Conservation (phyloP, 1,139 yeast genomes). For the Kurtzmaniella quercitrusa region DNA sequence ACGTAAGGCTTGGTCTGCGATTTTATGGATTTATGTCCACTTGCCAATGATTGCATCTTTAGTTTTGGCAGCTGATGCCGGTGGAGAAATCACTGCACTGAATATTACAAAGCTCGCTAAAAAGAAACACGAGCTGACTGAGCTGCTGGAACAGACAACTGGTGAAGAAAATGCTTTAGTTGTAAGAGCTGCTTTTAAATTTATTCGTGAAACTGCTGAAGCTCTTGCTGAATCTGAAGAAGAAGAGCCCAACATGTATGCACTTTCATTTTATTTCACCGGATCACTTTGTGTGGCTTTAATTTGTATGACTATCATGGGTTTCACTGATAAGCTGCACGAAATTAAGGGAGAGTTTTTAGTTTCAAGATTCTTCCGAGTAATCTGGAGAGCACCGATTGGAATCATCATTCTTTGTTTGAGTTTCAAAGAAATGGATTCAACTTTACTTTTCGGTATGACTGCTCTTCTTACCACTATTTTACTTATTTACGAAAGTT, state of each 20-base stretch:
- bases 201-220: slow-evolving; percentile 3
- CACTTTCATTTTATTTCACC: slow-evolving; percentile 44
- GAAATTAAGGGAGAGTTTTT: slow-evolving; percentile 30
- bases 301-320: slow-evolving; percentile 30
- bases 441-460: slow-evolving; percentile 44
- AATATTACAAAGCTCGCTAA: slow-evolving; percentile 12
- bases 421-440: slow-evolving; percentile 41
- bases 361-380: slow-evolving; percentile 34
- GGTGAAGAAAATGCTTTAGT: slow-evolving; percentile 5
- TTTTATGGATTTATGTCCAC: slow-evolving; percentile 47
- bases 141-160: slow-evolving; percentile 11
- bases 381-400: slow-evolving; percentile 36
- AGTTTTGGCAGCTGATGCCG: slow-evolving; percentile 61
- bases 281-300: slow-evolving; percentile 47
- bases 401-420: slow-evolving; percentile 39
- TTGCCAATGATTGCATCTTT: slow-evolving; percentile 50
- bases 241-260: slow-evolving; percentile 28
- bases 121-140: slow-evolving; percentile 1
- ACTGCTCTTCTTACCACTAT: slow-evolving; percentile 29
- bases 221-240: slow-evolving; percentile 14
- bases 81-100: slow-evolving; percentile 44
- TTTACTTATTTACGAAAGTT: slow-evolving; percentile 33
- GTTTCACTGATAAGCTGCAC: slow-evolving; percentile 33
- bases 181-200: slow-evolving; percentile 4
- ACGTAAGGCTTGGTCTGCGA: slow-evolving; percentile 44